Evolutionary conservation across 2,329 filamentous ascomycete genomes (phyloP).

Genomic region (Xylaria polymorpha): DNA sequence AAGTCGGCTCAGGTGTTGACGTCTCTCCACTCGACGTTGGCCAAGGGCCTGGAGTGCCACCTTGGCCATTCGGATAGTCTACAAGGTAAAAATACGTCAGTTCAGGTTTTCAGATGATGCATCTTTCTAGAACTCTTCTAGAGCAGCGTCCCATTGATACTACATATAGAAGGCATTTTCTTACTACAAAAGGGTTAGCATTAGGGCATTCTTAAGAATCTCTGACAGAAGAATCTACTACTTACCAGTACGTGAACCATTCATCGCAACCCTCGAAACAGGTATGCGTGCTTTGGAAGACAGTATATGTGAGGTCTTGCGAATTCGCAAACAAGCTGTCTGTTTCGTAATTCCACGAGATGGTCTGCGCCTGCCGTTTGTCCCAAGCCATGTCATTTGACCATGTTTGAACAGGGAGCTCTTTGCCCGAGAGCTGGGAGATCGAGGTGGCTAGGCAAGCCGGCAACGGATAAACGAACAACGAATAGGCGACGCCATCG

Average conservation of each 20-base stretch:
- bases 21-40: conserved; percentile 20
- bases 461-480: conserved; percentile 35
- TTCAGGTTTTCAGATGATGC: background rate
- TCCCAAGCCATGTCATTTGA: conserved; percentile 35
- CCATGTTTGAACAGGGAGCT: conserved; percentile 33
- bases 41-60: conserved; percentile 27
- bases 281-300: conserved; percentile 41
- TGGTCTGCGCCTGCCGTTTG: conserved; percentile 34
- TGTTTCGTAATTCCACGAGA: conserved; percentile 37
- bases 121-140: background rate
- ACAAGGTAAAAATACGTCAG: background rate
- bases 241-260: conserved; percentile 37
- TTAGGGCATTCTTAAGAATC: background rate
- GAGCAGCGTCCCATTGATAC: background rate
- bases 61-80: conserved; percentile 34
- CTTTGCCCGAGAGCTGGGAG: conserved; percentile 36
- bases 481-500: conserved; percentile 25
- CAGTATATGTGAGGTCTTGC: conserved; percentile 21
- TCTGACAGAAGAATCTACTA: background rate
- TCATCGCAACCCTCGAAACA: conserved; percentile 38
- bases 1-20: conserved; percentile 6
- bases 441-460: conserved; percentile 36
- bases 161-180: background rate
- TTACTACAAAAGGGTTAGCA: conserved; percentile 28
- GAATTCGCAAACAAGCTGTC: conserved; percentile 34